phyloP scores from a whole-genome alignment of 73 alveolate species.

The Paraurostyla sp. region DNA sequence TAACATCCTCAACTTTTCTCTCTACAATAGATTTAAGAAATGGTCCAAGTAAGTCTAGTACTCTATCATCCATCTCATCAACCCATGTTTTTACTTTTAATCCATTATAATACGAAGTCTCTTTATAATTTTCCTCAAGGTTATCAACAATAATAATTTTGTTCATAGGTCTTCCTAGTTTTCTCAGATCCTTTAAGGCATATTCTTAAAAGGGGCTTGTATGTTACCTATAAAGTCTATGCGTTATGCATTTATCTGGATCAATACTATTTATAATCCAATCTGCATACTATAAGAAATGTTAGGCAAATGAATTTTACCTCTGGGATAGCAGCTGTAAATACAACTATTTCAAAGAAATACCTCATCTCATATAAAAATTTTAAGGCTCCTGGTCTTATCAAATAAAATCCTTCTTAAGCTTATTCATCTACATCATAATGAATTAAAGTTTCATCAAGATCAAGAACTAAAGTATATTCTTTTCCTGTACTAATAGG shows the following conservation, averaged over 20 bases:
- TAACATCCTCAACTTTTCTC: constrained; percentile 34
- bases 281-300: constrained; percentile 59
- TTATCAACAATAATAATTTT: constrained; percentile 82
- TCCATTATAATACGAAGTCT: constrained; percentile 78
- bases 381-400: constrained; percentile 77
- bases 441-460: constrained; percentile 86
- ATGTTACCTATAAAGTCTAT: constrained; percentile 85
- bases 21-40: constrained; percentile 4
- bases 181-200: constrained; percentile 72
- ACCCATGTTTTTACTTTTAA: constrained; percentile 65
- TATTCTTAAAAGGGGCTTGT: constrained; percentile 73
- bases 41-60: constrained; percentile 11
- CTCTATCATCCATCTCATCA: constrained; percentile 56
- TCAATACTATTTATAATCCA: constrained; percentile 79
- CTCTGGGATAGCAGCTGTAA: constrained; percentile 85
- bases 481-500: not conserved
- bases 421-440: constrained; percentile 68
- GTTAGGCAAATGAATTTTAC: not conserved
- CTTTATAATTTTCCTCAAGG: constrained; percentile 76
- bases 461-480: constrained; percentile 81
- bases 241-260: constrained; percentile 71
- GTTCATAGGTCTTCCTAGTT: constrained; percentile 80
- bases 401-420: constrained; percentile 73
- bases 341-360: constrained; percentile 78
- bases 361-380: constrained; percentile 74